Base-by-base conservation (phyloP, 2,329 filamentous ascomycete species). In the Colletotrichum karsti region DNA sequence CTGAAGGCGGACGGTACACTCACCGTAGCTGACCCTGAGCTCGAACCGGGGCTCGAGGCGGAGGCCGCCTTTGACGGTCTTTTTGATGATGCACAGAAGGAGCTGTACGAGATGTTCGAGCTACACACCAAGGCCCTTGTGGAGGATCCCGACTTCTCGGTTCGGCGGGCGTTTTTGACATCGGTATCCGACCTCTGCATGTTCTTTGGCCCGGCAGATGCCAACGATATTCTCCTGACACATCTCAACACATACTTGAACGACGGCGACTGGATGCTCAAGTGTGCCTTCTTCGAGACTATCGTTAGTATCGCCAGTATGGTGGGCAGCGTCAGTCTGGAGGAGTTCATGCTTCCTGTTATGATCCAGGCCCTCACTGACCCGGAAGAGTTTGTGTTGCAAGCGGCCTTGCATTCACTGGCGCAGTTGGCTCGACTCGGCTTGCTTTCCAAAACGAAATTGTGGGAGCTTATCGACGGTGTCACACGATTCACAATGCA, bases 161-260 rank as follows among this genome's bases (percentile, higher is more conserved):
- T 99, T 22, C 92, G 95, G 48, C 88, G 96, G 67, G 95, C 96
- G 1, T 98, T 99, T 75, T 83, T 99, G 48, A 92, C 92, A 8
- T 98, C 96, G 7, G 95, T 99, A 0, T 92, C 95, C 0, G 93
- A 94, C 70, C 85, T 99, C 1, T 99, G 96, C 77, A 90, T 98
- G 72, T 98, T 99, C 79, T 98, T 99, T 72, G 94, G 94, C 3
- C 95, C 93, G 69, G 88, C 91, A n/a, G 92, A 94, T 75, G 92
- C 95, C 1, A 98, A 97, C 77, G 96, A 99, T 76, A 93, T 99
- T n/a, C 91, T 99, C 15, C 83, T 99, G 22, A 97, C 94, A 33
- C 96, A 99, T 80, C 84, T 99, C 28, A 98, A 98, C 76, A 99
- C 96, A 0, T 99, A 99, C 74, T 82, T 99, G 8, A 99, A 99